phyloP scores from a whole-genome alignment of 2,329 filamentous ascomycete genomes.

The Dactylonectria estremocensis region DNA sequence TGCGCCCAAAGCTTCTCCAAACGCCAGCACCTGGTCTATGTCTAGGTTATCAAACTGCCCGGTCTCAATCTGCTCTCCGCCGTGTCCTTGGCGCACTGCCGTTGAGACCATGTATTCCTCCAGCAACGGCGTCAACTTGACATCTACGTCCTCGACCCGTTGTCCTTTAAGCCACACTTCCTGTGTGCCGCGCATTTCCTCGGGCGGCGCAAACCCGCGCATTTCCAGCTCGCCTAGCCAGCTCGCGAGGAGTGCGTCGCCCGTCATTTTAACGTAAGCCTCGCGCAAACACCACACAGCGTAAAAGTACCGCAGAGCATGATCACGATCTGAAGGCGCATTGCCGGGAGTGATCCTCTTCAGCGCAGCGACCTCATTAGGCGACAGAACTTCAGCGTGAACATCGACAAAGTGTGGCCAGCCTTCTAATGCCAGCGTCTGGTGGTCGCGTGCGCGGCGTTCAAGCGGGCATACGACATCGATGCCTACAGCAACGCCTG shows the following conservation, averaged over 20 bases:
- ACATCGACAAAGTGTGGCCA: conserved; percentile 80
- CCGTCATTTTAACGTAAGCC: conserved; percentile 87
- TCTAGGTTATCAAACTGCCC: conserved; percentile 60
- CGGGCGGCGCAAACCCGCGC: conserved; percentile 71
- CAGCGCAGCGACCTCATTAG: conserved; percentile 74
- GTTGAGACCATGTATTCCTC: conserved; percentile 71
- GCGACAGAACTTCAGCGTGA: conserved; percentile 79
- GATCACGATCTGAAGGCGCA: conserved; percentile 57
- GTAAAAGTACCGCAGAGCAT: conserved; percentile 80
- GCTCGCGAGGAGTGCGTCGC: conserved; percentile 80
- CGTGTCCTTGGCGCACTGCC: conserved; percentile 61
- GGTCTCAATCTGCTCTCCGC: conserved; percentile 57
- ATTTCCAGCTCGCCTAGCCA: conserved; percentile 84
- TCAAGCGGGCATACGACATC: conserved; percentile 85
- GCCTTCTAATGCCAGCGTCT: conserved; percentile 70
- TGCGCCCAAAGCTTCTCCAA: conserved; percentile 55
- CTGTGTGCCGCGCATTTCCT: conserved; percentile 41
- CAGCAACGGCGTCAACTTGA: conserved; percentile 57
- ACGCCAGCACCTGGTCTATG: conserved; percentile 62
- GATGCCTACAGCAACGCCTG: conserved; percentile 71
- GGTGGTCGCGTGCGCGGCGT: conserved; percentile 73
- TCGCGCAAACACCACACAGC: conserved; percentile 85
- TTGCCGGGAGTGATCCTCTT: conserved; percentile 59
- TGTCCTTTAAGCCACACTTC: conserved; percentile 52
- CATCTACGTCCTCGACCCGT: conserved; percentile 53